A percentile compares a stretch with the other conserved stretches of the same genome.
These are phyloP conservation scores for Tilletia caries DNA, from an alignment of 1,284 basidiomycete species.

Conservation along the genomic window DNA sequence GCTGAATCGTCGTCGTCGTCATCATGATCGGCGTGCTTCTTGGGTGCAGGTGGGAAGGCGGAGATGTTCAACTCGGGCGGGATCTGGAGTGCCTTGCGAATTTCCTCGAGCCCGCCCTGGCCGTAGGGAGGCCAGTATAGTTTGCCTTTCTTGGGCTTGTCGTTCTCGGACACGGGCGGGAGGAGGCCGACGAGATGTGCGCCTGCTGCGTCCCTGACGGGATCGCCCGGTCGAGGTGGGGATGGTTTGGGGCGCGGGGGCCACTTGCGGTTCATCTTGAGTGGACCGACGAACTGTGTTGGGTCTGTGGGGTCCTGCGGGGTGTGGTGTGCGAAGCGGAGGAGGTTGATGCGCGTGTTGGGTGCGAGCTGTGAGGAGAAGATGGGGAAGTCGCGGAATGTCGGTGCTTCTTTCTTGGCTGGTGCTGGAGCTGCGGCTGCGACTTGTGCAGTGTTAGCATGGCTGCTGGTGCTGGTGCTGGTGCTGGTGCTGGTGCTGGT, in stretches of 20 bases:
- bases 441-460: no score
- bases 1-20: slow-evolving; percentile 12
- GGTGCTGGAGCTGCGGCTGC: not conserved
- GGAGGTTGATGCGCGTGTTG: slow-evolving; percentile 40
- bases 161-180: slow-evolving; percentile 21
- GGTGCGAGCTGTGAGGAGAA: slow-evolving; percentile 33
- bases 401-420: slow-evolving; percentile 22
- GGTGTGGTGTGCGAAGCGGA: slow-evolving; percentile 48
- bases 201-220: slow-evolving; percentile 43
- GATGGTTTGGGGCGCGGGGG: slow-evolving; percentile 47
- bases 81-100: slow-evolving; percentile 4
- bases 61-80: slow-evolving; percentile 4
- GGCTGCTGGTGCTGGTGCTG: not conserved
- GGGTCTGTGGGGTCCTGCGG: slow-evolving; percentile 45
- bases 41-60: slow-evolving; percentile 11
- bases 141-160: slow-evolving; percentile 7
- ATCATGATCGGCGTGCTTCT: slow-evolving; percentile 14
- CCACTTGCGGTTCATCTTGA: slow-evolving; percentile 52
- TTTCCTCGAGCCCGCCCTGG: slow-evolving; percentile 16
- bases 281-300: slow-evolving; percentile 42
- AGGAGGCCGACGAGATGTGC: slow-evolving; percentile 22
- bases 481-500: not conserved
- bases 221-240: slow-evolving; percentile 41
- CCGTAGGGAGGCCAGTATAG: slow-evolving; percentile 19
- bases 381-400: slow-evolving; percentile 49